Evolutionary conservation across 805 yeast species (phyloP).

Genomic region (Ogataea pilisensis): DNA sequence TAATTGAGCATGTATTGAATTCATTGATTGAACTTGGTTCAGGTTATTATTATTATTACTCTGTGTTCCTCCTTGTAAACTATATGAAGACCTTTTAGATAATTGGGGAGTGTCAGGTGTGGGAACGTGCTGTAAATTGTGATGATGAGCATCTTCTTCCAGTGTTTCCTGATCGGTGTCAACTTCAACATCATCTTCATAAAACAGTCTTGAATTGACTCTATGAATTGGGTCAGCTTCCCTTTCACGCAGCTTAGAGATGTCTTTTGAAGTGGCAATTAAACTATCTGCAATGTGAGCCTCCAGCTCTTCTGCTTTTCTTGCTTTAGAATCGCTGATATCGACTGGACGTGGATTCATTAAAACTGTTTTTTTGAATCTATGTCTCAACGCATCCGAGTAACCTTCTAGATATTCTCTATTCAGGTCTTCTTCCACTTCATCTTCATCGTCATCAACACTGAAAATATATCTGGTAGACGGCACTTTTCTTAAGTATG

Average conservation of each 20-base stretch:
- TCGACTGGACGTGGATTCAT: conserved; percentile 2
- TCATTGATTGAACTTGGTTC: conserved; percentile 1
- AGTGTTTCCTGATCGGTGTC: conserved; percentile 7
- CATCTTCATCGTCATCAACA: conserved; percentile 80
- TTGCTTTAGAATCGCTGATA: conserved; percentile 6
- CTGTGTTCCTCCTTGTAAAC: background rate
- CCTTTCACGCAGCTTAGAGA: conserved; percentile 25
- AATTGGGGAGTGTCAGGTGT: background rate
- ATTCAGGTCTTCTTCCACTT: conserved; percentile 56
- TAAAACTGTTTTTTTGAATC: conserved; percentile 32
- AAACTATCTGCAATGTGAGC: conserved; percentile 24
- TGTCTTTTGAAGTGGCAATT: conserved; percentile 21
- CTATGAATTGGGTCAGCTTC: conserved; percentile 25
- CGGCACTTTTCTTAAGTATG: conserved; percentile 25
- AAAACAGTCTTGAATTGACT: conserved; percentile 9
- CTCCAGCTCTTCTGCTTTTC: conserved; percentile 24
- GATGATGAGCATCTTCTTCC: conserved; percentile 12
- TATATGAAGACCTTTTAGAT: background rate
- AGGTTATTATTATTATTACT: background rate
- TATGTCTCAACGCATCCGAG: conserved; percentile 58
- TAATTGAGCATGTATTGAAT: conserved; percentile 7
- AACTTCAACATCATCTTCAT: conserved; percentile 13
- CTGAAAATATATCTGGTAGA: conserved; percentile 49
- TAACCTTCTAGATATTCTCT: conserved; percentile 68
- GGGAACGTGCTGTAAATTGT: background rate